These are phyloP conservation scores for Entoloma clypeatum DNA, from an alignment of 1,284 basidiomycete genomes.

Conservation along the genomic window DNA sequence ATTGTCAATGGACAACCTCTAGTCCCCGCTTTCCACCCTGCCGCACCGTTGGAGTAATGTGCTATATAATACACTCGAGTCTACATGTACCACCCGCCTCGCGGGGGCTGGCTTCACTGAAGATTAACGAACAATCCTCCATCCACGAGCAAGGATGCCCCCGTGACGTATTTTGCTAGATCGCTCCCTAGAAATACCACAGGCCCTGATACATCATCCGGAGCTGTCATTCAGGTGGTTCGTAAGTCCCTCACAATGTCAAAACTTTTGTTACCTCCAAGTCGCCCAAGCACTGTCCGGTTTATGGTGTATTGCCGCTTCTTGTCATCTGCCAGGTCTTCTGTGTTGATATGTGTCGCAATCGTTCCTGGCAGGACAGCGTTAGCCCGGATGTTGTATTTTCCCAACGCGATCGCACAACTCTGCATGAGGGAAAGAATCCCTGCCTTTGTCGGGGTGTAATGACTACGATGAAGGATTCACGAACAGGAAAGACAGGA, in stretches of 20 bases:
- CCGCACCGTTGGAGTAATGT: conserved; percentile 7
- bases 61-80: too few relatives aligned
- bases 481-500: background rate
- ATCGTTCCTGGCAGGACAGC: conserved; percentile 71
- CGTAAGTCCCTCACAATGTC: conserved; percentile 1
- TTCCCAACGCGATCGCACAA: conserved; percentile 74
- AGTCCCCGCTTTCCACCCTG: conserved; percentile 26
- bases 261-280: conserved; percentile 43
- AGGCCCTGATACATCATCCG: conserved; percentile 75
- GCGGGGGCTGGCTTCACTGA: conserved; percentile 42
- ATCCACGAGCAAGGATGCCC: conserved; percentile 69
- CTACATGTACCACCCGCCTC: conserved; percentile 6
- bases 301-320: conserved; percentile 68
- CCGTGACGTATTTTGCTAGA: conserved; percentile 71
- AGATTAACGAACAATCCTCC: conserved; percentile 79
- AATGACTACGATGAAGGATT: conserved; percentile 45
- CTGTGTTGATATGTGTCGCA: conserved; percentile 75
- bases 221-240: conserved; percentile 35
- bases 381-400: conserved; percentile 73
- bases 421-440: conserved; percentile 82
- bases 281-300: conserved; percentile 63
- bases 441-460: conserved; percentile 81
- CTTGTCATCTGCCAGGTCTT: conserved; percentile 58
- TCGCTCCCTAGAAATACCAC: conserved; percentile 76
- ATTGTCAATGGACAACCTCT: conserved; percentile 43